Base-by-base conservation (phyloP, 106 monocot genomes). In the Triglochin maritima region DNA sequence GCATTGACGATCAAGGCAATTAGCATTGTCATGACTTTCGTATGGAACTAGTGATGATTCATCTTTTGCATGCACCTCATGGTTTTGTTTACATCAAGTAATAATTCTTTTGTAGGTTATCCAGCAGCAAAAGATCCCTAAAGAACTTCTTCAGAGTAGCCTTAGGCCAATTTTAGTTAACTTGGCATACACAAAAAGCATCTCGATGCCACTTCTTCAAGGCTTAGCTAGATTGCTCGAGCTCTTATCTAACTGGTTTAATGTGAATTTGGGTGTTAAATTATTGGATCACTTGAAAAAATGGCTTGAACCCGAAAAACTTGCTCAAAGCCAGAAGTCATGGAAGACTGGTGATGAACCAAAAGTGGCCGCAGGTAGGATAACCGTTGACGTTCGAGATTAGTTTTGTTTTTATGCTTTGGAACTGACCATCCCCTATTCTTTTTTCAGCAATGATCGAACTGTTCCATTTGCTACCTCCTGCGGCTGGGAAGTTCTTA, bases 281-380 rank as follows among this genome's bases (percentile, higher is more conserved):
- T 81, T 98, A 66, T 70, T 98, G 65, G 98, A 98, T 74, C 98
- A 98, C 75, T 77, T 98, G 60, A 98, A 81, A 64, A 98, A 98
- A 79, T 98, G 98, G 98, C 77, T 98, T 13, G 98, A 98, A 67
- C 98, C 92, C 70, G 98, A 98, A 73, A 98, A 98, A 76, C 92
- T 98, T 78, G 98, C 86, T 15, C 88, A 88, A 75, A 81, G 76
- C 71, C 92, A 92, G 62, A 98, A 88, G 63, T 76, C 98, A 49
- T 98, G 98, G 92, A 98, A 92, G 65, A 57, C 86, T 75, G 98
- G 92, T 50, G 98, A 98, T 79, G 98, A 98, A 79, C 98, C 98
- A 47, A 98, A 98, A 69, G 86, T 98, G 72, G 98, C 98, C 44
- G 98, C 98, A 77, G 93, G 93, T 89, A 50, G 57, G 60, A 6